Evolutionary conservation across 2,329 filamentous ascomycete species (phyloP), one percentile per base, ranked within the genome.

Genomic region (Botryosphaeria agaves): DNA sequence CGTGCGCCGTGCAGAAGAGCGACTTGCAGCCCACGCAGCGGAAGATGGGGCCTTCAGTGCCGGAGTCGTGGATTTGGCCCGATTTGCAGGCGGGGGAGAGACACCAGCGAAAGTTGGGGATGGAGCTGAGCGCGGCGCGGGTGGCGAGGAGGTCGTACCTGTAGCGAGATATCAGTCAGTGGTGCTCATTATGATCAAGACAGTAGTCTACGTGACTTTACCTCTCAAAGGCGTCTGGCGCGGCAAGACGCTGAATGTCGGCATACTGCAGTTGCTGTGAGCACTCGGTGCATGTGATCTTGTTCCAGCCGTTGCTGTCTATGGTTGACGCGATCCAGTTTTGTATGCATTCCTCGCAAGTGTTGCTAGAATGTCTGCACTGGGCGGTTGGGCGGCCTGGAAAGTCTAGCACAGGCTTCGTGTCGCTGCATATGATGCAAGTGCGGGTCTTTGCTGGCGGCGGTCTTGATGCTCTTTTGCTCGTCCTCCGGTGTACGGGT

Each of bases 201-300:
- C 21, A 11, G 21, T 9, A 7, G 21, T 12, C 9, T 3, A 7
- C n/a, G n/a, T n/a, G n/a, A n/a, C n/a, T 23, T 3, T 67, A 69
- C 52, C 51, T 53, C 7, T 48, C 43, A 33, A 65, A 64, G 0
- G 57, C 56, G 4, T 56, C 48, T 1, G 43, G 29, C 9, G 60
- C 53, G 2, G 66, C 63, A 31, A 57, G 59, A 0, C 47, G 46
- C 34, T 57, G 51, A 3, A 72, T 52, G n/a, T 64, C 59, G 11
- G 48, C 43, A 35, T 62, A 59, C 7, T 49, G 40, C 2, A 73
- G 46, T 0, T 41, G 37, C 16, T 46, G 48, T 3, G 51, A 38
- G 36, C 69, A 74, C 29, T 66, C 59, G 0, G 66, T 64, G 30
- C 69, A 74, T 26, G 48, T 49, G 23, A 72, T 56, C 7, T 61